A percentile compares a stretch with the other conserved stretches of the same genome.
phyloP scores from a whole-genome alignment of 139 green algal species.

The Limnomonas spitsbergensis region DNA sequence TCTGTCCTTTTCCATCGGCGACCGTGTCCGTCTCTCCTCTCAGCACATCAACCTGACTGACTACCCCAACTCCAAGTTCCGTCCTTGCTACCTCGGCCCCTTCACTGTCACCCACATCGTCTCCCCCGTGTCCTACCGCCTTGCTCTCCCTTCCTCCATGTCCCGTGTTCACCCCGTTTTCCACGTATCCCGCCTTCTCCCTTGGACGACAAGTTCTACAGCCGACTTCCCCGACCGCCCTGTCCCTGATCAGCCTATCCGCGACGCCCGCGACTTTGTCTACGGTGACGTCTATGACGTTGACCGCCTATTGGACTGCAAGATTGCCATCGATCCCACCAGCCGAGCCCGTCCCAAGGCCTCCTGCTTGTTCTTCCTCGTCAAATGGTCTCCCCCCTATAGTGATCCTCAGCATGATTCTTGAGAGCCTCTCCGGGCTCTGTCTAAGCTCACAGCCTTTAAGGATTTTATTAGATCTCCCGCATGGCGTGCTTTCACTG shows the following conservation, averaged over 20 bases:
- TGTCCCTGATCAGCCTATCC: neutral
- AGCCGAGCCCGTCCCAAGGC: neutral
- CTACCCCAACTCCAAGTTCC: slow-evolving; percentile 19
- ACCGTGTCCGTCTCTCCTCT: slow-evolving; percentile 23
- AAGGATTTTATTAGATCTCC: neutral
- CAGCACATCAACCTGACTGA: slow-evolving; percentile 15
- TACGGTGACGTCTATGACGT: slow-evolving; percentile 2
- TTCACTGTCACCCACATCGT: slow-evolving; percentile 19
- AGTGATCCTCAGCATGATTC: neutral
- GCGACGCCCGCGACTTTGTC: slow-evolving; percentile 1
- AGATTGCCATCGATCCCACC: neutral
- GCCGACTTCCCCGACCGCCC: slow-evolving; percentile 7
- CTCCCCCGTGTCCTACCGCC: slow-evolving; percentile 20
- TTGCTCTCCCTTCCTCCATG: slow-evolving; percentile 14
- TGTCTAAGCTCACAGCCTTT: neutral
- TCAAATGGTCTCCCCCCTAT: slow-evolving; percentile 4
- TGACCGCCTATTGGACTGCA: slow-evolving; percentile 7
- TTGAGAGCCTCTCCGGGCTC: neutral
- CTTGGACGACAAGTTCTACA: slow-evolving; percentile 1
- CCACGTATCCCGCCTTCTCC: slow-evolving; percentile 23
- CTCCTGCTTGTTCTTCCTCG: neutral
- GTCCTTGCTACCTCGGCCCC: slow-evolving; percentile 19
- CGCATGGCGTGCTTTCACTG: neutral
- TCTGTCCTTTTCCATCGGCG: slow-evolving; percentile 22
- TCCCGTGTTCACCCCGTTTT: slow-evolving; percentile 19